These are phyloP conservation scores for Myriangium duriaei DNA, from an alignment of 2,329 filamentous ascomycete species.

Conservation along the genomic window DNA sequence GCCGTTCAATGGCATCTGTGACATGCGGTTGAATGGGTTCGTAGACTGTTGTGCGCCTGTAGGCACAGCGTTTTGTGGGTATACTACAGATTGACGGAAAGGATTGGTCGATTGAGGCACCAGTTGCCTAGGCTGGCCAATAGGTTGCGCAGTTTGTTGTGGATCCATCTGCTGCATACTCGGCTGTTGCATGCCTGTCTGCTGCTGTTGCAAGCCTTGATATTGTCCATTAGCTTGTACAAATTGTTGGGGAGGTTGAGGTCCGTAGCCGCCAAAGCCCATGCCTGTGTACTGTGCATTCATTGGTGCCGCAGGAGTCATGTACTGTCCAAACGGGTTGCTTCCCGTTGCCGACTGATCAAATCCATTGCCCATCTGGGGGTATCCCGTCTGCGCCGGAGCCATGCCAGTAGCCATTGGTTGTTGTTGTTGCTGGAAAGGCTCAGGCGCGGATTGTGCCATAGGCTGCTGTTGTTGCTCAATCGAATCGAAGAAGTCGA, in stretches of 20 bases:
- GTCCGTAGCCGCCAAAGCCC: constrained; percentile 71
- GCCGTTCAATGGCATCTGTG: constrained; percentile 17
- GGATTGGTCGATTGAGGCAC: constrained; percentile 68
- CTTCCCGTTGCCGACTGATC: constrained; percentile 19
- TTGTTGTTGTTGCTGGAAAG: constrained; percentile 18
- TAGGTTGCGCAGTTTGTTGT: constrained; percentile 17
- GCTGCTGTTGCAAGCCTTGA: constrained; percentile 19
- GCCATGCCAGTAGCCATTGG: constrained; percentile 31
- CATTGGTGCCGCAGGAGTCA: constrained; percentile 34
- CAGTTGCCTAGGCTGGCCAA: constrained; percentile 13
- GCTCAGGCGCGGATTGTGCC: constrained; percentile 22
- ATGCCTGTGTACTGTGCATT: constrained; percentile 57
- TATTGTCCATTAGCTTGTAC: constrained; percentile 15
- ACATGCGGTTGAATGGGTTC: constrained; percentile 36
- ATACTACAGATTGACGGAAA: constrained; percentile 81
- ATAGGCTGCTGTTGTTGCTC: constrained; percentile 69
- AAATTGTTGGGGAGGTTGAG: constrained; percentile 46
- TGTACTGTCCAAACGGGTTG: constrained; percentile 29
- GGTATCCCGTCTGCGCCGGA: constrained; percentile 33
- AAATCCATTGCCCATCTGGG: constrained; percentile 13
- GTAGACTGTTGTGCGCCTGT: constrained; percentile 20
- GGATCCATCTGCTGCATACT: constrained; percentile 19
- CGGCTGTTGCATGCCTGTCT: constrained; percentile 35
- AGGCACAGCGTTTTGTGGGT: constrained; percentile 14
- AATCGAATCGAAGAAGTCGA: constrained; percentile 90